Conservation (phyloP, 2,329 filamentous ascomycete species). For the Venturia oleaginea region DNA sequence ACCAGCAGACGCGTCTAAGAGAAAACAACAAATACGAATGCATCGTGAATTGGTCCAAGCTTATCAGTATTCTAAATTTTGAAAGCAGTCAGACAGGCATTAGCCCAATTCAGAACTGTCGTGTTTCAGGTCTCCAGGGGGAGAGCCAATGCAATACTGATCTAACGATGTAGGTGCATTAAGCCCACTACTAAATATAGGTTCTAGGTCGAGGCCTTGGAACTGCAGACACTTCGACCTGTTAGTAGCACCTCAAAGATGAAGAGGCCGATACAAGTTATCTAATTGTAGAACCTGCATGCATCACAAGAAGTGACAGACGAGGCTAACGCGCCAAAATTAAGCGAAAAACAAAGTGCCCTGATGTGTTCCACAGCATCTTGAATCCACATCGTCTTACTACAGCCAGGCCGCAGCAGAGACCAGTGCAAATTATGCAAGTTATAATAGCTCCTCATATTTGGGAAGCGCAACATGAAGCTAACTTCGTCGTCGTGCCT, state of each 20-base stretch:
- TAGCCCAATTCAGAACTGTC: not conserved
- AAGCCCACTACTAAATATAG: not conserved
- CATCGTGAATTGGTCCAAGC: conserved; percentile 3
- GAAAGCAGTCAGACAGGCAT: not conserved
- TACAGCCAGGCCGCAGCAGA: not conserved
- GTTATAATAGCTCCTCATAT: not conserved
- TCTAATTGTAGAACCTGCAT: not conserved
- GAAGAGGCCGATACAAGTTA: not conserved
- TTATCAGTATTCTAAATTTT: not conserved
- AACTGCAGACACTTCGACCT: not conserved
- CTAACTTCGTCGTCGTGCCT: not conserved
- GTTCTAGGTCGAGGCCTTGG: not conserved
- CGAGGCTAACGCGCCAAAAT: not conserved
- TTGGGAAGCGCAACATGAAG: not conserved
- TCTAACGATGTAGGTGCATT: not conserved
- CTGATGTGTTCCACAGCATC: not conserved
- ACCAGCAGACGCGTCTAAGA: not conserved
- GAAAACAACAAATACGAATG: conserved; percentile 1
- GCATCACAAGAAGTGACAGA: not conserved
- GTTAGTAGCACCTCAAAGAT: not conserved
- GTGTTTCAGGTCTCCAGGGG: not conserved
- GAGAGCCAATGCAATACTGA: not conserved
- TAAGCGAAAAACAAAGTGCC: not conserved
- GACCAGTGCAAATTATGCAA: not conserved
- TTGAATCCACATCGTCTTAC: not conserved